Evolutionary conservation across 768 basidiomycete species (phyloP).

Genomic region (Collybia sordida): DNA sequence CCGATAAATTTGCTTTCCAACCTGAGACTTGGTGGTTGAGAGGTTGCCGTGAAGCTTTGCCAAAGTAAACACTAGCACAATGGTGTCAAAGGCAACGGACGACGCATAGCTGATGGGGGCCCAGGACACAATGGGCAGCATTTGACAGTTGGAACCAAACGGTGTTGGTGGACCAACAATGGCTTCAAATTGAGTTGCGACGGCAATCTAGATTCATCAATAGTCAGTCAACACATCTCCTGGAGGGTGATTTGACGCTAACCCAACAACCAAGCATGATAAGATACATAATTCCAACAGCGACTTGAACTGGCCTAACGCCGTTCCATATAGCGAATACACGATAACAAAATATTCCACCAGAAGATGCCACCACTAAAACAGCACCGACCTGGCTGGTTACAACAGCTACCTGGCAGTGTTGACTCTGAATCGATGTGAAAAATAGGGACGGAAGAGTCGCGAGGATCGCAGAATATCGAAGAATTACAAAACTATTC

Average conservation of each 20-base stretch:
- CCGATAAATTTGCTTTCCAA: conserved; percentile 25
- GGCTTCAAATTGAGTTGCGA: conserved; percentile 27
- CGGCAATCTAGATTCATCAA: conserved; percentile 22
- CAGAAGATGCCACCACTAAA: conserved; percentile 27
- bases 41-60: conserved; percentile 17
- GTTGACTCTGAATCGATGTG: conserved; percentile 22
- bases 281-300: conserved; percentile 21
- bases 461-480: conserved; percentile 30
- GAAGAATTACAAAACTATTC: conserved; percentile 29
- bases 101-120: conserved; percentile 31
- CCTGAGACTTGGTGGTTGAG: conserved; percentile 18
- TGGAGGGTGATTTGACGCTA: conserved; percentile 1
- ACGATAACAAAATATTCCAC: conserved; percentile 31
- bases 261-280: conserved; percentile 32
- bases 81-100: conserved; percentile 27
- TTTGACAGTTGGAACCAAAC: conserved; percentile 33
- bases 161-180: conserved; percentile 21
- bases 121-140: conserved; percentile 29
- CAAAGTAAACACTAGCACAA: conserved; percentile 23
- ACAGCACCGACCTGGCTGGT: conserved; percentile 27
- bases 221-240: too few relatives aligned
- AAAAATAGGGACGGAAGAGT: conserved; percentile 26
- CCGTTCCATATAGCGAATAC: conserved; percentile 32
- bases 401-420: conserved; percentile 29
- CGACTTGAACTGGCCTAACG: conserved; percentile 19